phyloP scores from a whole-genome alignment of 2,329 filamentous ascomycete genomes.

The Fusarium nematophilum region DNA sequence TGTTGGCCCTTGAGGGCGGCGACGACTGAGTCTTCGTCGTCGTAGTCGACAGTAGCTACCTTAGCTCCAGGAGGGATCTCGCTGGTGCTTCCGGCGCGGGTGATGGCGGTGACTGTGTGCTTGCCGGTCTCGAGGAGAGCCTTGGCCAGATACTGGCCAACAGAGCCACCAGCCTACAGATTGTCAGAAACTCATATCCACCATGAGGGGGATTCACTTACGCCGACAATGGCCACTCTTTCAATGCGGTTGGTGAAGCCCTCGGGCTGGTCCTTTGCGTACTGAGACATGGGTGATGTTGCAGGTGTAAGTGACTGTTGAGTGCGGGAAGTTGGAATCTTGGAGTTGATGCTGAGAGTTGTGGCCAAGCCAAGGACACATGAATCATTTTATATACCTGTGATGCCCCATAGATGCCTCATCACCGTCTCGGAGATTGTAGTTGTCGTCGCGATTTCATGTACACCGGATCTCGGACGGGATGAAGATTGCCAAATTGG shows the following conservation, averaged over 20 bases:
- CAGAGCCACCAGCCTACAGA: conserved; percentile 54
- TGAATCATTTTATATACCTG: no score
- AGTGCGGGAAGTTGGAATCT: no score
- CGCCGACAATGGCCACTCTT: conserved; percentile 60
- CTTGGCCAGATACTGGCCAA: conserved; percentile 53
- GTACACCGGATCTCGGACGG: conserved; percentile 4
- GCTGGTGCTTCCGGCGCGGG: conserved; percentile 55
- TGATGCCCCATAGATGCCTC: no score
- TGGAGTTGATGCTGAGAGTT: no score
- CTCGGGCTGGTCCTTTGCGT: conserved; percentile 50
- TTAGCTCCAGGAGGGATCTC: conserved; percentile 58
- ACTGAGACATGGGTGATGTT: conserved; percentile 41
- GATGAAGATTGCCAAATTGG: conserved; percentile 14
- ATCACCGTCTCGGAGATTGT: conserved; percentile 16
- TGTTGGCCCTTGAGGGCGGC: conserved; percentile 65
- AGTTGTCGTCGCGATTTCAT: no score
- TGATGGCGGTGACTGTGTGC: conserved; percentile 64
- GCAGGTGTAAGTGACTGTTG: neutral
- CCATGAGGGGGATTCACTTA: conserved; percentile 44
- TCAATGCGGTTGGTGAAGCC: conserved; percentile 56
- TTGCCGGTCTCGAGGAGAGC: conserved; percentile 59
- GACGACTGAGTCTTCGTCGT: conserved; percentile 56
- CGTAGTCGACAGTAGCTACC: conserved; percentile 57
- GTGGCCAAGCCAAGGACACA: no score
- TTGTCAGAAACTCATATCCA: conserved; percentile 2